Conservation (phyloP, 169 alveolate species). For the Plasmodium vinckei region DNA sequence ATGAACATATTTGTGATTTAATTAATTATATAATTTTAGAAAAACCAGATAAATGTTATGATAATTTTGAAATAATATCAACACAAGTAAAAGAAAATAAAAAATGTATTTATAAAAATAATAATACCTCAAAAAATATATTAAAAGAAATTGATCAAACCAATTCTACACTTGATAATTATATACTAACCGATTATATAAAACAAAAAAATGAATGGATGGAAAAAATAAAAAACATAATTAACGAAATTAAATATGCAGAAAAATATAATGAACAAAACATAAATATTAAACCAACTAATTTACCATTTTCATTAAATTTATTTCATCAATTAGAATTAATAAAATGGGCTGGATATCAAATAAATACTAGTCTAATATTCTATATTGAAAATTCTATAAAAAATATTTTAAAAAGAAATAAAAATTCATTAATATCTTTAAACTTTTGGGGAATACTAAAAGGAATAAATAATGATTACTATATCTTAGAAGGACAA, state of each 20-base stretch:
- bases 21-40: constrained; percentile 59
- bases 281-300: neutral
- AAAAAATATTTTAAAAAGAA: constrained; percentile 34
- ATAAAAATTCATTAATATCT: constrained; percentile 26
- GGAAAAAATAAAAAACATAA: constrained; percentile 19
- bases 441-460: constrained; percentile 62
- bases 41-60: constrained; percentile 60
- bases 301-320: constrained; percentile 38
- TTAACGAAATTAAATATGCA: neutral
- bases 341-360: constrained; percentile 73
- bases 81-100: constrained; percentile 60
- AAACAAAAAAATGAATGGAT: constrained; percentile 65
- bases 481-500: constrained; percentile 54
- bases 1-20: constrained; percentile 45
- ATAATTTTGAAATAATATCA: constrained; percentile 58
- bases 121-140: neutral
- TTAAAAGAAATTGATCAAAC: neutral
- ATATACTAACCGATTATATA: constrained; percentile 18
- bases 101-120: constrained; percentile 2
- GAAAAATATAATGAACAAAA: no score
- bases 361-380: constrained; percentile 27
- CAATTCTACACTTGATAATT: constrained; percentile 33
- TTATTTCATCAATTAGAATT: constrained; percentile 37
- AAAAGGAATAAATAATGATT: constrained; percentile 51
- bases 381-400: constrained; percentile 27